A percentile compares a stretch with the other conserved stretches of the same genome.
These are phyloP conservation scores for Fusarium vanettenii DNA, from an alignment of 2,329 filamentous ascomycete genomes.

Conservation along the genomic window DNA sequence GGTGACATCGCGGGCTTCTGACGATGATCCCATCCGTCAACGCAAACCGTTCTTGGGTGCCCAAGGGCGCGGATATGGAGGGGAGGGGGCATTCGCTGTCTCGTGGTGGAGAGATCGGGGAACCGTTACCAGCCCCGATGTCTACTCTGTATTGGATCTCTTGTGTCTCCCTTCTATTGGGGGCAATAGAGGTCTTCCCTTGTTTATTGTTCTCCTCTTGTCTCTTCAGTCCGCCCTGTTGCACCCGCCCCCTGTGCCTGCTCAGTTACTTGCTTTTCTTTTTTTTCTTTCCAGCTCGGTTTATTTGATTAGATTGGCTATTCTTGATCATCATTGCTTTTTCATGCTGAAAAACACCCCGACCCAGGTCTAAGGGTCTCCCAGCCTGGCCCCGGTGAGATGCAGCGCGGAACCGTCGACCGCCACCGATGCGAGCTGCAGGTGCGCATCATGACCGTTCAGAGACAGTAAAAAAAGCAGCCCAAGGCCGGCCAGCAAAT, in stretches of 20 bases:
- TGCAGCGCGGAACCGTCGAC: constrained; percentile 10
- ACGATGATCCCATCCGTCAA: constrained; percentile 28
- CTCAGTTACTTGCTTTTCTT: not conserved
- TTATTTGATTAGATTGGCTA: constrained; percentile 7
- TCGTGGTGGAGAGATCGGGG: constrained; percentile 33
- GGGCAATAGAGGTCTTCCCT: not conserved
- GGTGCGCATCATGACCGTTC: constrained; percentile 4
- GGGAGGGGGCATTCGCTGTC: constrained; percentile 9
- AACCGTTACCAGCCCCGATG: constrained; percentile 23
- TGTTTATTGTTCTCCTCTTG: not conserved
- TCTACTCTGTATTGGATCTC: not conserved
- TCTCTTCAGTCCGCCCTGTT: not conserved
- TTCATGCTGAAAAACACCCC: not conserved
- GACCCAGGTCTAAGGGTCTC: not conserved
- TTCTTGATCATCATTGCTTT: not conserved
- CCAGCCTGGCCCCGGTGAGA: constrained; percentile 4
- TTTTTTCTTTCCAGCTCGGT: not conserved
- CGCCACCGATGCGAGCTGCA: constrained; percentile 15
- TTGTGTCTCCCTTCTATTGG: not conserved
- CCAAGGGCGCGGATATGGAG: constrained; percentile 16
- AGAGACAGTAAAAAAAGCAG: not conserved
- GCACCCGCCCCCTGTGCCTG: not conserved
- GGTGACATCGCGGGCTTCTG: constrained; percentile 23
- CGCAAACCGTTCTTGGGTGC: constrained; percentile 25
- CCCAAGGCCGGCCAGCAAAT: not conserved